These are phyloP conservation scores for Trichophyton simii DNA, from an alignment of 2,329 filamentous ascomycete genomes.

Conservation along the genomic window DNA sequence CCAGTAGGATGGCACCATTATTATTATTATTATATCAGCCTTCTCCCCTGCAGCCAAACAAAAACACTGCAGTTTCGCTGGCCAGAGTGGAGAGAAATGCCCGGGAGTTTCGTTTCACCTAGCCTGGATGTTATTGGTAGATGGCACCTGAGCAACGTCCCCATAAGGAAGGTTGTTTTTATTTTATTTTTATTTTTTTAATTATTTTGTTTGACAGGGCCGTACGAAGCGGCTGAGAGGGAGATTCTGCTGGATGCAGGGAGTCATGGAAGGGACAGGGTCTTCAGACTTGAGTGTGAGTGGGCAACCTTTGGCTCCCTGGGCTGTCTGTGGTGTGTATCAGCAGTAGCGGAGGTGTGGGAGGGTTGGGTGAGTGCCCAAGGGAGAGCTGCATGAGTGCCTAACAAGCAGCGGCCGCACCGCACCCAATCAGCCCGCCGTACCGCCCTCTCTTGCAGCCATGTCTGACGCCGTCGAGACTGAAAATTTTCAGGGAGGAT, in stretches of 20 bases:
- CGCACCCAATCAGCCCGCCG: not conserved
- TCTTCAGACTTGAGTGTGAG: not conserved
- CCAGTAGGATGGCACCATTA: not conserved
- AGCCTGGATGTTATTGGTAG: not conserved
- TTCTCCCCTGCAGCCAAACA: not conserved
- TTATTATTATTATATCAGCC: not conserved
- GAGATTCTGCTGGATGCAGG: not conserved
- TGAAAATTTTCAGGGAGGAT: not conserved
- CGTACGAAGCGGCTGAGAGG: conserved; percentile 1
- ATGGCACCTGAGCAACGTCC: not conserved
- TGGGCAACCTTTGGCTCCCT: not conserved
- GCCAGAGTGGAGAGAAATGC: not conserved
- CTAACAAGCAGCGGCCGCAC: conserved; percentile 9
- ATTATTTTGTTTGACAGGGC: not conserved
- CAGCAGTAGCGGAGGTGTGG: not conserved
- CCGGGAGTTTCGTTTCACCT: not conserved
- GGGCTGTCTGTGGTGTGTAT: not conserved
- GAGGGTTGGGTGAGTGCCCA: conserved; percentile 3
- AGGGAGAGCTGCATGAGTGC: conserved; percentile 12
- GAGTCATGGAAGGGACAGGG: not conserved
- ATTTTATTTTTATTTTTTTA: not conserved
- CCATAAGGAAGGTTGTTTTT: not conserved
- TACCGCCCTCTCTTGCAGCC: not conserved
- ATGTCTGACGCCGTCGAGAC: not conserved
- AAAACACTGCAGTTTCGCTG: not conserved